Evolutionary conservation across 2,329 filamentous ascomycete species (phyloP), one percentile per base, ranked within the genome.

Genomic region (Talaromyces amestolkiae): DNA sequence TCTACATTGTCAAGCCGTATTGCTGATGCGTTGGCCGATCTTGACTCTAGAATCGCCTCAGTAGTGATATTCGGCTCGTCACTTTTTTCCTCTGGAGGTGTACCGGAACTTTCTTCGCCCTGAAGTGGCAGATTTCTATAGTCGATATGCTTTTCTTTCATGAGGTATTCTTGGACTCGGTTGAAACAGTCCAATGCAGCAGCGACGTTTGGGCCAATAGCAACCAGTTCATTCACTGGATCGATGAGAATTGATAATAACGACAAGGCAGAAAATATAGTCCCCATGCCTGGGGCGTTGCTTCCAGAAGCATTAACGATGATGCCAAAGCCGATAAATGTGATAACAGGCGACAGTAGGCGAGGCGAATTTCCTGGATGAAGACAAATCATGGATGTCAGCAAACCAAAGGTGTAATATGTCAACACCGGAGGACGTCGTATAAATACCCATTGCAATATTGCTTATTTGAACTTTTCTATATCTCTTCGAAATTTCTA

Each of bases 401-500:
- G 47, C 22, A 63, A 33, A 45, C 1, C 27, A 45, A 45, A 45
- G 41, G 2, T 8, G 41, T 19, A 45, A n/a, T 45, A 13, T 31
- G 10, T 17, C 9, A 37, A 35, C 13, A 56, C 4, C 8, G 19
- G 49, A 56, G 17, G 6, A 43, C 6, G 3, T 45, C 19, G 41
- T 19, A 9, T 11, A 47, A 19, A 63, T 70, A 74, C 74, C 72
- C 49, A 79, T 76, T 7, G 69, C 74, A 73, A 79, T 77, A 67
- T 77, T 79, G 67, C 73, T 77, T 24, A 80, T 75, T 7, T 80
- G 65, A 8, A 80, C 73, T 19, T 73, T 76, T 64, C 80, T 72
- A 66, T 79, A 82, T 37, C 69, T 72, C 58, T 76, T 77, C 1
- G 79, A 81, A 35, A 79, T 76, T 2, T 72, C 69, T 27, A 83